Evolutionary conservation across 2,329 filamentous ascomycete species (phyloP).

Genomic region (Colletotrichum sp.): DNA sequence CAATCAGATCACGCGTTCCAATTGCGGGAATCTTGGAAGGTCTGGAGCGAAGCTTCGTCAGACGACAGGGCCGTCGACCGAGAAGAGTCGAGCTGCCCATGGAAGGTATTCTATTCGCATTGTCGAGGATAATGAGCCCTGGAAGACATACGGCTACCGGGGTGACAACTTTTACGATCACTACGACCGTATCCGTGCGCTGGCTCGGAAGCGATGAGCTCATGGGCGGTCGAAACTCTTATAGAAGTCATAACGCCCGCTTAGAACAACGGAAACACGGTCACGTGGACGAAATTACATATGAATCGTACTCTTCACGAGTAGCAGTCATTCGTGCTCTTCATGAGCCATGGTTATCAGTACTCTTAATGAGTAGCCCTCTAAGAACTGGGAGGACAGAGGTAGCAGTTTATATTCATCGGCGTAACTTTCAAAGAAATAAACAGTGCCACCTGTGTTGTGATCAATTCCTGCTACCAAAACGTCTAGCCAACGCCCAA

Average conservation of each 20-base stretch:
- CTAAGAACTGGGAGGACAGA: neutral
- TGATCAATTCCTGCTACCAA: too few relatives aligned
- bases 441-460: neutral
- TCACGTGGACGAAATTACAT: neutral
- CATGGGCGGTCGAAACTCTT: neutral
- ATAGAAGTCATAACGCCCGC: neutral
- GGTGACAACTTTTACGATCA: neutral
- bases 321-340: neutral
- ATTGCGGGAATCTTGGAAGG: neutral
- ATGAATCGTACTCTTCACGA: neutral
- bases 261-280: neutral
- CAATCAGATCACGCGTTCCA: neutral
- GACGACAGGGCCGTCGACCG: neutral
- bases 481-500: neutral
- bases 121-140: neutral
- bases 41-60: neutral
- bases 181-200: neutral
- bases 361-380: neutral
- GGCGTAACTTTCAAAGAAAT: neutral
- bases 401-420: neutral
- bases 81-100: neutral
- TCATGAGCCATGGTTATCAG: neutral
- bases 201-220: neutral
- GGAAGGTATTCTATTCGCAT: neutral
- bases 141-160: neutral